Evolutionary conservation across 2,329 filamentous ascomycete genomes (phyloP).

Genomic region (Fonsecaea nubica): DNA sequence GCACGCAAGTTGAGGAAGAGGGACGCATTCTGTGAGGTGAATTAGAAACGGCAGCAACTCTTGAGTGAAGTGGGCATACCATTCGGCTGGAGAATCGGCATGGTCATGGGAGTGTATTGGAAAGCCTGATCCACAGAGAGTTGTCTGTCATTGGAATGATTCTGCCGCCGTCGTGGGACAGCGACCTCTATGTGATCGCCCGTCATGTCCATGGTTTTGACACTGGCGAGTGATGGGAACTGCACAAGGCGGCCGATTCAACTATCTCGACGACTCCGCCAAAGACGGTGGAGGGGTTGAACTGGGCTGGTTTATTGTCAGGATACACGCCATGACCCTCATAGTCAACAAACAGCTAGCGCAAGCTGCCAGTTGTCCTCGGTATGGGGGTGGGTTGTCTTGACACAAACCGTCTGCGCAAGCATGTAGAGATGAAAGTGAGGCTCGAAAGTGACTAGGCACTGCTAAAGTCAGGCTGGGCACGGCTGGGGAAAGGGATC

Average conservation of each 20-base stretch:
- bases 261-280: background rate
- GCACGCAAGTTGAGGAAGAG: slow-evolving; percentile 33
- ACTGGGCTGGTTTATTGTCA: background rate
- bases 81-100: slow-evolving; percentile 51
- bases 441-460: background rate
- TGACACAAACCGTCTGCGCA: background rate
- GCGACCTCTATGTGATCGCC: slow-evolving; percentile 49
- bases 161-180: slow-evolving; percentile 40
- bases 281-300: background rate
- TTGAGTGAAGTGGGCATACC: slow-evolving; percentile 39
- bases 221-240: slow-evolving; percentile 14
- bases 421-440: background rate
- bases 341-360: background rate
- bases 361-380: background rate
- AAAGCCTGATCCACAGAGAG: slow-evolving; percentile 56
- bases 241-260: background rate
- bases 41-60: slow-evolving; percentile 5
- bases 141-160: slow-evolving; percentile 39
- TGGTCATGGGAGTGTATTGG: slow-evolving; percentile 59
- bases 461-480: background rate
- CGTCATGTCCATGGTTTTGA: background rate
- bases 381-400: background rate
- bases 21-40: slow-evolving; percentile 34
- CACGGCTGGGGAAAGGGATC: slow-evolving; percentile 2
- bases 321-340: slow-evolving; percentile 3